phyloP scores from a whole-genome alignment of 495 filamentous ascomycete species.

The Pyronema omphalodes region DNA sequence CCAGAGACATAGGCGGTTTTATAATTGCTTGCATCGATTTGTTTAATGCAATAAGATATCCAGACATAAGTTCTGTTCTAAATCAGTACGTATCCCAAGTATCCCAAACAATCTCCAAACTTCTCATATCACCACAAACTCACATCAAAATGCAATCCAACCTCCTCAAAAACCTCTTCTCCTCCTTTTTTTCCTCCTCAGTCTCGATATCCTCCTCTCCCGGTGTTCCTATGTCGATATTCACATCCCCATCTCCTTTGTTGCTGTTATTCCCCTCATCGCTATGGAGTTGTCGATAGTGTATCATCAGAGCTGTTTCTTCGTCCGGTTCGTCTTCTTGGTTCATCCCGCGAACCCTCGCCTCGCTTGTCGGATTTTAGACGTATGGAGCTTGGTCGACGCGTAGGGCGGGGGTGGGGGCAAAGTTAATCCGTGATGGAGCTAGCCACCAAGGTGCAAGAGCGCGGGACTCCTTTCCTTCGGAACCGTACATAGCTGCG shows the following conservation, averaged over 20 bases:
- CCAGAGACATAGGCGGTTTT: constrained; percentile 6
- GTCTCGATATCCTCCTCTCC: neutral
- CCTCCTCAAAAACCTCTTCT: constrained; percentile 1
- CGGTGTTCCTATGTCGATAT: neutral
- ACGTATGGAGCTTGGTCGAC: no score
- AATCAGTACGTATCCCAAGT: neutral
- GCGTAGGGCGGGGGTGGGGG: no score
- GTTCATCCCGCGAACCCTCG: no score
- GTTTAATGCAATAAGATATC: constrained; percentile 4
- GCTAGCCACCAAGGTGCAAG: no score
- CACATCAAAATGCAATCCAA: constrained; percentile 1
- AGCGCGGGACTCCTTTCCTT: no score
- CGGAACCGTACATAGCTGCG: no score
- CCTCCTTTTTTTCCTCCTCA: neutral
- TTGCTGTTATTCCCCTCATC: neutral
- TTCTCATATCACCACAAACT: neutral
- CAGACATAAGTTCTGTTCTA: neutral
- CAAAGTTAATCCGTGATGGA: no score
- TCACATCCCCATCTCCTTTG: neutral
- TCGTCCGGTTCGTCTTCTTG: no score
- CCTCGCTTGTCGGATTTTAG: no score
- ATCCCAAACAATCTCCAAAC: neutral
- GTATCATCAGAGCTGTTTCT: neutral
- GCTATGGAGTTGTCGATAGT: neutral
- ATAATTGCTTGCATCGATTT: constrained; percentile 5